Percentiles rank a stretch among this genome's conserved stretches.
Conservation (phyloP, 2,329 filamentous ascomycete genomes). For the Penicillium paneum region DNA sequence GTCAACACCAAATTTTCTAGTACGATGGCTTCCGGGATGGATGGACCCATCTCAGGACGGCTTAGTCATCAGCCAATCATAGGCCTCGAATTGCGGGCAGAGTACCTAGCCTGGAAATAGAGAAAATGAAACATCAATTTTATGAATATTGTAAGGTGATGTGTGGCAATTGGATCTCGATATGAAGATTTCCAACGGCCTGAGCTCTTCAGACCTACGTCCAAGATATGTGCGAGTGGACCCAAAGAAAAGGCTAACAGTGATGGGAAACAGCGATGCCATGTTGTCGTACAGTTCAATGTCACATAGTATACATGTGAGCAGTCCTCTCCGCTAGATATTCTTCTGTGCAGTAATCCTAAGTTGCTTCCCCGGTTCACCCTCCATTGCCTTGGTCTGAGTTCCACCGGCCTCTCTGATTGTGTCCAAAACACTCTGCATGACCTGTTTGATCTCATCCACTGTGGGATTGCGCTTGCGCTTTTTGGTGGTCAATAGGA, state of each 20-base stretch:
- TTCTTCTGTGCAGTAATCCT: conserved; percentile 39
- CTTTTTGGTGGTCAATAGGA: conserved; percentile 67
- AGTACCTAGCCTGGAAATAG: background rate
- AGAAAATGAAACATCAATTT: background rate
- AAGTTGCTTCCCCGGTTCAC: conserved; percentile 38
- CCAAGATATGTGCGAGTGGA: background rate
- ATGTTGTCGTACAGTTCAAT: background rate
- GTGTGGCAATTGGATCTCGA: background rate
- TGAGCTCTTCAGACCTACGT: background rate
- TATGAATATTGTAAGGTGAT: background rate
- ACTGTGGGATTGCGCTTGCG: conserved; percentile 57
- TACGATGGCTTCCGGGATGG: conserved; percentile 7
- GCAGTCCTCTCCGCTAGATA: conserved; percentile 1
- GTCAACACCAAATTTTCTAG: conserved; percentile 37
- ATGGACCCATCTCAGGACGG: conserved; percentile 14
- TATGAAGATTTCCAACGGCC: background rate
- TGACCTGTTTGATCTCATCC: conserved; percentile 60
- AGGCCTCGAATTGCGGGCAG: conserved; percentile 27
- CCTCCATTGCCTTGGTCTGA: conserved; percentile 44
- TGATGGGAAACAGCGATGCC: background rate
- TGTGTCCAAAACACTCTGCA: conserved; percentile 51
- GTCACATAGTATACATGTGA: background rate
- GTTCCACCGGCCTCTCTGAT: conserved; percentile 43
- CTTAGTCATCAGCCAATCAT: conserved; percentile 44
- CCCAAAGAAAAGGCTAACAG: background rate